Evolutionary conservation across 2,329 filamentous ascomycete genomes (phyloP), one percentile per base, ranked within the genome.

Genomic region (Mycogone perniciosa): DNA sequence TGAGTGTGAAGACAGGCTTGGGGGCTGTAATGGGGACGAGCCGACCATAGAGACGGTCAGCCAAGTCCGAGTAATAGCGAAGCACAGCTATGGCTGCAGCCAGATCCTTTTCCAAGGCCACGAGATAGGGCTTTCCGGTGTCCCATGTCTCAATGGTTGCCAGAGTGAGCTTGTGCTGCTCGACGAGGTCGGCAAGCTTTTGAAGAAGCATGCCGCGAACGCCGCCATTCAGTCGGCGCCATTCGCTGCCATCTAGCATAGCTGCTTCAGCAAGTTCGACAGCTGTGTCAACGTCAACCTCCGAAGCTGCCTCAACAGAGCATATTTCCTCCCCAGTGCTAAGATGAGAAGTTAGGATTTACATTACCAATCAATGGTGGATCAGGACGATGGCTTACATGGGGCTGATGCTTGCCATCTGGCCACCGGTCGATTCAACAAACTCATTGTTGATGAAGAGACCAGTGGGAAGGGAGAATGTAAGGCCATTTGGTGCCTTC

Each of bases 31-130:
- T 88, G 51, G 85, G 82, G 57, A 91, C 89, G 8, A 86, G 86
- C 62, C 88, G 81, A 8, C 88, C 88, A 56, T 85, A 81, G 44
- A 89, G 81, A 72, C 91, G 91, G 68, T 91, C 87, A 26, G 86
- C 85, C 68, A 80, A 91, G 31, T 88, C 87, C 40, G 81, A 85
- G 62, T 91, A 92, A 67, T 92, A 91, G 57, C 84, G 82, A 39
- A 83, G 70, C 10, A 81, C 68, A 50, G 59, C 60, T 4, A 68
- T 59, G 9, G 70, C 68, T 54, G 72, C 69, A 1, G 64, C 71
- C 5, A 90, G 57, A 61, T 91, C 88, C 46, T 85, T 85, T 39
- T 75, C 76, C n/a, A 84, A 62, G 0, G 87, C 75, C 9, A 84
- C 82, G 2, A 69, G 67, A 66, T 86, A 89, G 1, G 86, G 83